These are phyloP conservation scores for Sistotremastrum niveocremeum DNA, from an alignment of 768 basidiomycete genomes.

Conservation along the genomic window DNA sequence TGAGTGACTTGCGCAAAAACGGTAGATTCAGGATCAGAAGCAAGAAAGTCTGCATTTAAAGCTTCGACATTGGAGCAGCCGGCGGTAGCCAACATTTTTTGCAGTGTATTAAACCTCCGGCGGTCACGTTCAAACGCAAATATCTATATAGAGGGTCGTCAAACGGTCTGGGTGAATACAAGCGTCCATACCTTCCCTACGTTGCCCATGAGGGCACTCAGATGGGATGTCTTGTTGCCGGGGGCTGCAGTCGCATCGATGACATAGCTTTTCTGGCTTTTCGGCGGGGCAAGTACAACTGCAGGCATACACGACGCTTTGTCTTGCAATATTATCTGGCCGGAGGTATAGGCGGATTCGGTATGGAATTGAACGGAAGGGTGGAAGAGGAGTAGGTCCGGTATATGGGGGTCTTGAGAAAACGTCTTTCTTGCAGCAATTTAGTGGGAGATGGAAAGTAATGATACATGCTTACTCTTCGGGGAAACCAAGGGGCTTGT, in stretches of 20 bases:
- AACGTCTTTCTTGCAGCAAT: conserved; percentile 40
- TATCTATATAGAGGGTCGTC: conserved; percentile 28
- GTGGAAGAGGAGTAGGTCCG: conserved; percentile 67
- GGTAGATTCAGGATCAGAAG: conserved; percentile 50
- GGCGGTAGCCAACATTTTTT: conserved; percentile 75
- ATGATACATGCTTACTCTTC: conserved; percentile 21
- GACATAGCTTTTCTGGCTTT: conserved; percentile 37
- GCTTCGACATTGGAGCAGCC: conserved; percentile 70
- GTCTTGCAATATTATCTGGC: conserved; percentile 88
- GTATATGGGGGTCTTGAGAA: conserved; percentile 64
- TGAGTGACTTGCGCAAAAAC: conserved; percentile 63
- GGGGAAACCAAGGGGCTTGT: conserved; percentile 40
- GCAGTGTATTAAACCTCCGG: conserved; percentile 69
- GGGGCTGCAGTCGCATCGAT: conserved; percentile 96
- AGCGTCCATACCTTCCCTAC: conserved; percentile 50
- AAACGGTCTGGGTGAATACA: background rate
- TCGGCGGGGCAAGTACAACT: conserved; percentile 64
- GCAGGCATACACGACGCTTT: conserved; percentile 98
- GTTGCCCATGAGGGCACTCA: conserved; percentile 77
- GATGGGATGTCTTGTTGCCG: conserved; percentile 93
- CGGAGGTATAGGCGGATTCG: conserved; percentile 57
- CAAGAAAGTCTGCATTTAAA: conserved; percentile 72
- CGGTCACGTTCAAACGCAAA: conserved; percentile 85
- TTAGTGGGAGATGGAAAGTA: conserved; percentile 1
- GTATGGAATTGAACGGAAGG: conserved; percentile 53